These are phyloP conservation scores for Bipolaris gigantea DNA, from an alignment of 2,329 filamentous ascomycete genomes.

Conservation along the genomic window DNA sequence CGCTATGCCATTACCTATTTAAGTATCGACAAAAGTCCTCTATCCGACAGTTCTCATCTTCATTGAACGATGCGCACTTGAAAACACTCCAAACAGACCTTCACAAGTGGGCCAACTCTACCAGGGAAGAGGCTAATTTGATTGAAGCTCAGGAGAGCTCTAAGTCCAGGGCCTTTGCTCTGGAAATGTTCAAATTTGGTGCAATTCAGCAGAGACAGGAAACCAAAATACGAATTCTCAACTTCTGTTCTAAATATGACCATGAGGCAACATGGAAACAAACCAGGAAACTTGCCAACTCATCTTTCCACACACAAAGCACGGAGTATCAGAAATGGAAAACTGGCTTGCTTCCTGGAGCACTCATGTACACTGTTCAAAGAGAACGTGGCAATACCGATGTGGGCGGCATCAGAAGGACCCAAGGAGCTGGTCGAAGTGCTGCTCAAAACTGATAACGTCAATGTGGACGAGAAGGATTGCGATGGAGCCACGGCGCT, in stretches of 20 bases:
- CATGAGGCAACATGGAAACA: conserved; percentile 49
- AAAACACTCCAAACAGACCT: conserved; percentile 42
- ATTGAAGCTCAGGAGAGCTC: conserved; percentile 35
- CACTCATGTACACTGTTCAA: conserved; percentile 35
- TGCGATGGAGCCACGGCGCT: background rate
- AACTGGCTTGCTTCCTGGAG: conserved; percentile 21
- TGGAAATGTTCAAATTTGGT: conserved; percentile 13
- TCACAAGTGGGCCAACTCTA: conserved; percentile 39
- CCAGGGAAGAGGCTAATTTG: conserved; percentile 41
- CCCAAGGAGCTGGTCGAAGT: too few relatives aligned
- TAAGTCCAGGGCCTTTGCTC: conserved; percentile 24
- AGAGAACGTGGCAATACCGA: too few relatives aligned
- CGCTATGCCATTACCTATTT: conserved; percentile 45
- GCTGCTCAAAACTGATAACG: too few relatives aligned
- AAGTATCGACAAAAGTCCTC: conserved; percentile 40
- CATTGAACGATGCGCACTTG: conserved; percentile 39
- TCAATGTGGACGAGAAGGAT: too few relatives aligned
- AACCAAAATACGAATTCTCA: conserved; percentile 36
- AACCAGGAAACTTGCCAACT: conserved; percentile 46
- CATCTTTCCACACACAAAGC: conserved; percentile 26
- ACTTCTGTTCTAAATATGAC: conserved; percentile 49
- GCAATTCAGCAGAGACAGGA: conserved; percentile 21
- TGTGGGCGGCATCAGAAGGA: too few relatives aligned
- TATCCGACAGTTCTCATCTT: conserved; percentile 36
- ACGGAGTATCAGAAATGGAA: conserved; percentile 37